These are phyloP conservation scores for Ceratobasidium sp. DNA, from an alignment of 1,284 basidiomycete species.

Conservation along the genomic window DNA sequence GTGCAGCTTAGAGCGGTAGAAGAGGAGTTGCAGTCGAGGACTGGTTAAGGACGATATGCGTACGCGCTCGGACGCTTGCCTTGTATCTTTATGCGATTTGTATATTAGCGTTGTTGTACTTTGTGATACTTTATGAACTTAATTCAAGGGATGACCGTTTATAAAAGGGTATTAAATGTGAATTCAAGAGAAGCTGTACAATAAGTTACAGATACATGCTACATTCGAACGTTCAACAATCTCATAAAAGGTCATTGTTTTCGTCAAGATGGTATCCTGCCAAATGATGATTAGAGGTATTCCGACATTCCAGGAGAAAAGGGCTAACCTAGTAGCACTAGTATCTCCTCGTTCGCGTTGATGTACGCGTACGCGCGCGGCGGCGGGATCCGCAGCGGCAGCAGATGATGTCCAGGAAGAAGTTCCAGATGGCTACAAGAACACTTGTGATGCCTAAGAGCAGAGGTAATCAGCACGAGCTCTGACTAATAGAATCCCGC, in stretches of 20 bases:
- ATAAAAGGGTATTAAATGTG: too few species aligned
- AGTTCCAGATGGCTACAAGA: conserved; percentile 50
- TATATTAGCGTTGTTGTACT: neutral
- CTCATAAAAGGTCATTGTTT: conserved; percentile 36
- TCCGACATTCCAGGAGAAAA: neutral
- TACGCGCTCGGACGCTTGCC: conserved; percentile 10
- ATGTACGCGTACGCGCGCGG: conserved; percentile 25
- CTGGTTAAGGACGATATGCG: neutral
- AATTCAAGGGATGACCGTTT: too few species aligned
- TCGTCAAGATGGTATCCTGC: conserved; percentile 23
- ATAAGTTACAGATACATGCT: too few species aligned
- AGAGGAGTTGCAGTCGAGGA: conserved; percentile 19
- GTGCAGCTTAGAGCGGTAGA: conserved; percentile 24
- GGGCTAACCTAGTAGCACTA: neutral
- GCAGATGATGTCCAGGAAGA: conserved; percentile 51
- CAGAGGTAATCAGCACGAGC: neutral
- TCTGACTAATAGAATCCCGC: neutral
- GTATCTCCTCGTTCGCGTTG: conserved; percentile 3
- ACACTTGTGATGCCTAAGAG: conserved; percentile 33
- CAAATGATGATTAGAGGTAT: neutral
- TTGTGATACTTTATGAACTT: neutral
- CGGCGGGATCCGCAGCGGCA: conserved; percentile 49
- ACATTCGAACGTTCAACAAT: too few species aligned
- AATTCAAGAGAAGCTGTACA: too few species aligned
- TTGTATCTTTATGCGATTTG: neutral